Evolutionary conservation across 352 stramenopile genomes (phyloP), one percentile per base, ranked within the genome.

Genomic region (Lagenidium giganteum): DNA sequence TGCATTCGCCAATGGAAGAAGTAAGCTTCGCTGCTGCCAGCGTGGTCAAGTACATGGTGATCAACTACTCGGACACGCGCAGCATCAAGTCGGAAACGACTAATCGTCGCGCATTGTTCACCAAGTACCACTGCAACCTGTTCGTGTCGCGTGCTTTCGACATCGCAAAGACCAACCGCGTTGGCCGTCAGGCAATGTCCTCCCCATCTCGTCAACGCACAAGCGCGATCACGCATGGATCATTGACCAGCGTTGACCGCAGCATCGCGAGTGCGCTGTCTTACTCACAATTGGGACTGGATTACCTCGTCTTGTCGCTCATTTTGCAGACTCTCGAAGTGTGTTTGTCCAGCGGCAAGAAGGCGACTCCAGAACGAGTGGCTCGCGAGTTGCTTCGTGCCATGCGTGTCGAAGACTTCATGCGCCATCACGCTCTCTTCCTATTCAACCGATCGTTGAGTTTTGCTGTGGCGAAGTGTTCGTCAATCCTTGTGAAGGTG

Each of bases 41-140:
- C 25, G 82, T 90, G 39, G 73, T 94, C 55, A 91, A 92, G 64
- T 91, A 88, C 46, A 92, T 94, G 82, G 79, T 90, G 32, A 73
- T 94, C 48, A 94, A 94, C 54, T 94, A 92, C 59, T 91, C 82
- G n/a, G 77, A 88, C 48, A 88, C 80, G 17, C 64, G 74, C 25
- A 94, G 78, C 33, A 70, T 92, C 46, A 94, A 90, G 49, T 87
- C 80, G 2, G 82, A 94, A 47, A 83, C 76, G 9, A 72, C 80
- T 30, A 94, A 94, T 47, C 79, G 82, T 16, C 76, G 78, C 27
- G 70, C 79, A 21, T 77, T 92, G 20, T 94, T 94, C 40, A 85
- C 82, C 2, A 89, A 90, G 50, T 87, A 90, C 37, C 82, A 89
- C 51, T 70, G 74, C 31, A 70, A 67, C n/a, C 55, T 89, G 30